Evolutionary conservation across 306 rosid species (phyloP).

Genomic region (Arachis hypogaea): DNA sequence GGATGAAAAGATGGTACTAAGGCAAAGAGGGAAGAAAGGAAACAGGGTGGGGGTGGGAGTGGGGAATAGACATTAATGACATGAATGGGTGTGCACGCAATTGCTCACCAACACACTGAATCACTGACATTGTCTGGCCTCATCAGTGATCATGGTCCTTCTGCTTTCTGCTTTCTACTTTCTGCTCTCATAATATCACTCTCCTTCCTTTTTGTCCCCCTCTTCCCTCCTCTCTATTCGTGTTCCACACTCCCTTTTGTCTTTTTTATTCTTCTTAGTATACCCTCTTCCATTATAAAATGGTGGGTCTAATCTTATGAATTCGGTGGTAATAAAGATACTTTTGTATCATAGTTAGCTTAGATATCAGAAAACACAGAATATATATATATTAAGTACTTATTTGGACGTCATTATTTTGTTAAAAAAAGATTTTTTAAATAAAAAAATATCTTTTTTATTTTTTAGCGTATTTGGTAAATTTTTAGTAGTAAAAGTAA

Average conservation of each 20-base stretch:
- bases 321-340: too few species aligned
- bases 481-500: too few species aligned
- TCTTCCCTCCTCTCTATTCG: not conserved
- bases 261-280: not conserved
- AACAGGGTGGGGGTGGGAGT: too few species aligned
- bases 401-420: too few species aligned
- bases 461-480: too few species aligned
- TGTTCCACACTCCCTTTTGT: not conserved
- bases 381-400: too few species aligned
- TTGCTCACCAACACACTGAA: constrained; percentile 48
- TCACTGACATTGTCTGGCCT: constrained; percentile 34
- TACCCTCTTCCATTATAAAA: not conserved
- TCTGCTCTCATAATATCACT: constrained; percentile 13
- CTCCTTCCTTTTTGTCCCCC: constrained; percentile 42
- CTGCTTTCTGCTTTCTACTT: not conserved
- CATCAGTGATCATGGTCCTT: constrained; percentile 14
- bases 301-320: too few species aligned
- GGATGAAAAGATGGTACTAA: not conserved
- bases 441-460: too few species aligned
- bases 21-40: too few species aligned
- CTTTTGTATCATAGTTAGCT: too few species aligned
- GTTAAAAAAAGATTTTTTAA: too few species aligned
- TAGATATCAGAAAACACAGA: too few species aligned
- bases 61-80: constrained; percentile 42
- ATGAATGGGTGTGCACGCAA: constrained; percentile 49